phyloP scores from a whole-genome alignment of 2,329 filamentous ascomycete species.

The Cordyceps tenuipes region DNA sequence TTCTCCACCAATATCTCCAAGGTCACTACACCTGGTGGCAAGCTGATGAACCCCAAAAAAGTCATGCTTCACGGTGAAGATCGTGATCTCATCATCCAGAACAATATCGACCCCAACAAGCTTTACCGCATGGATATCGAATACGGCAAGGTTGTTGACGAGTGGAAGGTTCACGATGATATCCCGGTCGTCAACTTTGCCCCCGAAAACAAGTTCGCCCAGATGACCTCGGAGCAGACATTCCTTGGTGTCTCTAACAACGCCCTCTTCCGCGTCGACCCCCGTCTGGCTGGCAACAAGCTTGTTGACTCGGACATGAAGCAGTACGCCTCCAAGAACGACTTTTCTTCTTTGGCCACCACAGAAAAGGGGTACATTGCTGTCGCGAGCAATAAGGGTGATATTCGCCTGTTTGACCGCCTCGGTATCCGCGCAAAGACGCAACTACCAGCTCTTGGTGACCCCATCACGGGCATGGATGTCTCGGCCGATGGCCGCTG shows the following conservation, averaged over 20 bases:
- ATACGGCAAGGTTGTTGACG: conserved; percentile 94
- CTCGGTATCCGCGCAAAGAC: conserved; percentile 97
- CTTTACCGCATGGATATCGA: conserved; percentile 97
- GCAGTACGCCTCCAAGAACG: conserved; percentile 94
- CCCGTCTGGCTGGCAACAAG: conserved; percentile 82
- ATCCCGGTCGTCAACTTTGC: conserved; percentile 88
- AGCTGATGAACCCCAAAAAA: conserved; percentile 88
- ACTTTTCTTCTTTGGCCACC: conserved; percentile 88
- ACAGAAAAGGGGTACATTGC: conserved; percentile 96
- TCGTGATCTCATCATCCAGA: conserved; percentile 81
- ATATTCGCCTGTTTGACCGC: conserved; percentile 92
- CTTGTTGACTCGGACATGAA: conserved; percentile 89
- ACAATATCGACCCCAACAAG: conserved; percentile 73
- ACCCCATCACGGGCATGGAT: conserved; percentile 89
- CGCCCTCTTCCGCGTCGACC: conserved; percentile 87
- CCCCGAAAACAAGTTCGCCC: conserved; percentile 94
- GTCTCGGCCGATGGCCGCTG: conserved; percentile 93
- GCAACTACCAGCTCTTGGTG: conserved; percentile 87
- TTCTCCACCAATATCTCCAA: conserved; percentile 97
- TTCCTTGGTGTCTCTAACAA: conserved; percentile 92
- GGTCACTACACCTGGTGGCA: conserved; percentile 79
- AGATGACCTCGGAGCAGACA: conserved; percentile 92
- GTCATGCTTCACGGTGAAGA: conserved; percentile 94
- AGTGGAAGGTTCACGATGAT: conserved; percentile 97
- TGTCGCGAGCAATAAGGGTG: conserved; percentile 94